Percentiles rank a stretch among this genome's conserved stretches.
Evolutionary conservation across 805 yeast genomes (phyloP).

Genomic region (Metschnikowia sp.): DNA sequence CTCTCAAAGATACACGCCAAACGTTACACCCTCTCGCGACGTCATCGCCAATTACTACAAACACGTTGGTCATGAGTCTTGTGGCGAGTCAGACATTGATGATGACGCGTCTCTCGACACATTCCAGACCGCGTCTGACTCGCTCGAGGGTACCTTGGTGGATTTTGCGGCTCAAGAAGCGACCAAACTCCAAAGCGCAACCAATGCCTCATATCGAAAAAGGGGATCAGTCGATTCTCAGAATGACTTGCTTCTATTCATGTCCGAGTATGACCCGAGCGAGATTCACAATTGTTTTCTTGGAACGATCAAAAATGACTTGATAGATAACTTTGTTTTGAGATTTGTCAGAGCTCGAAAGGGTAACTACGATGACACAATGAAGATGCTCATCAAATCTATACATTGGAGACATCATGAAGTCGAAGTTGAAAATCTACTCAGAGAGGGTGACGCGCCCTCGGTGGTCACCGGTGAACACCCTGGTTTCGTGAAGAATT

Average conservation of each 20-base stretch:
- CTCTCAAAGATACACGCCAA: constrained; percentile 23
- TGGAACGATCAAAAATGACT: constrained; percentile 63
- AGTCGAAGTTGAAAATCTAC: constrained; percentile 50
- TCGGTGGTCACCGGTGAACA: constrained; percentile 40
- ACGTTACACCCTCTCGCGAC: constrained; percentile 21
- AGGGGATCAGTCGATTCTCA: not conserved
- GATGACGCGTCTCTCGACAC: constrained; percentile 30
- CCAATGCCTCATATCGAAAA: not conserved
- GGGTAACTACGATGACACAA: constrained; percentile 67
- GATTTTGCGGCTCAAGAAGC: not conserved
- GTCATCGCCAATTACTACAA: constrained; percentile 20
- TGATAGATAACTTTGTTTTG: constrained; percentile 74
- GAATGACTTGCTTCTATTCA: not conserved
- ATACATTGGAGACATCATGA: constrained; percentile 71
- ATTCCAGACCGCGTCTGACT: constrained; percentile 18
- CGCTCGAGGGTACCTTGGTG: constrained; percentile 5
- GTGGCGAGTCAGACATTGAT: constrained; percentile 7
- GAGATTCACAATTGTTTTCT: constrained; percentile 53
- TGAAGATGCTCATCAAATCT: constrained; percentile 70
- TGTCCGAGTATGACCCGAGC: constrained; percentile 51
- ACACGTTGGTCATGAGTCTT: constrained; percentile 12
- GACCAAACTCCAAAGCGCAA: not conserved
- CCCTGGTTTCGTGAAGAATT: constrained; percentile 51
- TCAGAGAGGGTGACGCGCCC: constrained; percentile 70
- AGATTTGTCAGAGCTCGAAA: constrained; percentile 85